phyloP scores from a whole-genome alignment of 1,284 basidiomycete genomes.

The Austropuccinia psidii region DNA sequence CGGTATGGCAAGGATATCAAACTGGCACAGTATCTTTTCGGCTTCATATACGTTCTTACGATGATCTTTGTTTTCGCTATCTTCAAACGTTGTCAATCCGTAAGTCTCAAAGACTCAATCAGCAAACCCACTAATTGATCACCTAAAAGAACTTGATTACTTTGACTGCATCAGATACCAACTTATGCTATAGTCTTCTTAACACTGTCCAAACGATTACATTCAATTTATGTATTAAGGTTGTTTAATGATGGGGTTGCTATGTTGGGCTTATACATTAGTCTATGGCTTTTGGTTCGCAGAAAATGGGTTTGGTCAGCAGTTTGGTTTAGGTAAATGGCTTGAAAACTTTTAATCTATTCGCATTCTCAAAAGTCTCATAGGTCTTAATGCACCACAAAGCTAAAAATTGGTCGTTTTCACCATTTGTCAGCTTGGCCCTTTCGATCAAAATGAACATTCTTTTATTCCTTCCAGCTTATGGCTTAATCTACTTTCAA shows the following conservation, averaged over 20 bases:
- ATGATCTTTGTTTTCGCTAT: slow-evolving; percentile 53
- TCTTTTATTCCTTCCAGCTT: slow-evolving; percentile 75
- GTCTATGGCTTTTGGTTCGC: slow-evolving; percentile 52
- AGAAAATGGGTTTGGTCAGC: slow-evolving; percentile 34
- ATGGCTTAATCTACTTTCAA: slow-evolving; percentile 66
- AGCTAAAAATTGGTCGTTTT: too few species aligned
- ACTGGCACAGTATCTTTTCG: slow-evolving; percentile 71
- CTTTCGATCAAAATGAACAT: slow-evolving; percentile 95
- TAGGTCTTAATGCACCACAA: neutral
- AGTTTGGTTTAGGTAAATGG: slow-evolving; percentile 30
- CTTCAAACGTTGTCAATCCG: slow-evolving; percentile 31
- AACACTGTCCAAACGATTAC: slow-evolving; percentile 79
- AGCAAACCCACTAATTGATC: slow-evolving; percentile 38
- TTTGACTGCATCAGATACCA: slow-evolving; percentile 54
- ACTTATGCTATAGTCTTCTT: slow-evolving; percentile 72
- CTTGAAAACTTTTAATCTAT: slow-evolving; percentile 42
- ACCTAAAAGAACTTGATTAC: neutral
- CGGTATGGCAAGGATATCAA: slow-evolving; percentile 58
- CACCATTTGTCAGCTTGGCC: slow-evolving; percentile 57
- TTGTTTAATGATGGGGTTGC: slow-evolving; percentile 95
- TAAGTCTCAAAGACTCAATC: slow-evolving; percentile 36
- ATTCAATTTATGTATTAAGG: slow-evolving; percentile 84
- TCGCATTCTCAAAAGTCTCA: neutral
- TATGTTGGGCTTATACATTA: slow-evolving; percentile 54
- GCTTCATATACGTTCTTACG: slow-evolving; percentile 61